A percentile compares a stretch with the other conserved stretches of the same genome.
Conservation (phyloP, 2,329 filamentous ascomycete species). For the Stromatinia cepivora region DNA sequence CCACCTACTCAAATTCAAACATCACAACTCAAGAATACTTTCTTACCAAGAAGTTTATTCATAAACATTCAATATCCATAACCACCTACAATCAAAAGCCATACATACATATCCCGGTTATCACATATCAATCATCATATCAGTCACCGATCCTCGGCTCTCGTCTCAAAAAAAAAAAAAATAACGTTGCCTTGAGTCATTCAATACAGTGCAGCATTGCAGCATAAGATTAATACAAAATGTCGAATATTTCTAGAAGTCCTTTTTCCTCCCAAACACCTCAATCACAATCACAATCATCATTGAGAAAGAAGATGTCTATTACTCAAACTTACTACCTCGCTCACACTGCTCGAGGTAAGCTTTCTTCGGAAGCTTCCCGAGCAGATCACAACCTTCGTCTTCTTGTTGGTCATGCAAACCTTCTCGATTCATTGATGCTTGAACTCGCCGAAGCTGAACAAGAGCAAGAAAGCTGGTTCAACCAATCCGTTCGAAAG, state of each 20-base stretch:
- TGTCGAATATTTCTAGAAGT: conserved; percentile 35
- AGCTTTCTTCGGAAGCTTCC: conserved; percentile 91
- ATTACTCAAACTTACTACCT: conserved; percentile 98
- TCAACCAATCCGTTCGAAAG: conserved; percentile 89
- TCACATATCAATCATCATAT: conserved; percentile 19
- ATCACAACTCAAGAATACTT: conserved; percentile 1
- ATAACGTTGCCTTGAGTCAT: conserved; percentile 36
- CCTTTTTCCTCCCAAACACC: conserved; percentile 28
- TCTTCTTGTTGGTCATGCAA: conserved; percentile 94
- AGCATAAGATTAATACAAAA: conserved; percentile 31
- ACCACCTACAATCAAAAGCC: neutral
- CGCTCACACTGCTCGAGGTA: conserved; percentile 91
- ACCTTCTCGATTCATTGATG: conserved; percentile 96
- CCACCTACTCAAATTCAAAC: neutral
- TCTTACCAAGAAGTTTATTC: neutral
- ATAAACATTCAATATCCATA: neutral
- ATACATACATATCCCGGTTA: conserved; percentile 17
- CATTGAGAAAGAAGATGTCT: conserved; percentile 82
- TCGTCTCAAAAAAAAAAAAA: conserved; percentile 32
- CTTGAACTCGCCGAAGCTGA: conserved; percentile 88
- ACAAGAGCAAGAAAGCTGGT: conserved; percentile 94
- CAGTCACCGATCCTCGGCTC: conserved; percentile 33
- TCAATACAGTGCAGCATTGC: conserved; percentile 26
- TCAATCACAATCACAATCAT: conserved; percentile 28
- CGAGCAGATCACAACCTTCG: conserved; percentile 92